Evolutionary conservation across 2,329 filamentous ascomycete genomes (phyloP).

Genomic region (Exophiala viscosa): DNA sequence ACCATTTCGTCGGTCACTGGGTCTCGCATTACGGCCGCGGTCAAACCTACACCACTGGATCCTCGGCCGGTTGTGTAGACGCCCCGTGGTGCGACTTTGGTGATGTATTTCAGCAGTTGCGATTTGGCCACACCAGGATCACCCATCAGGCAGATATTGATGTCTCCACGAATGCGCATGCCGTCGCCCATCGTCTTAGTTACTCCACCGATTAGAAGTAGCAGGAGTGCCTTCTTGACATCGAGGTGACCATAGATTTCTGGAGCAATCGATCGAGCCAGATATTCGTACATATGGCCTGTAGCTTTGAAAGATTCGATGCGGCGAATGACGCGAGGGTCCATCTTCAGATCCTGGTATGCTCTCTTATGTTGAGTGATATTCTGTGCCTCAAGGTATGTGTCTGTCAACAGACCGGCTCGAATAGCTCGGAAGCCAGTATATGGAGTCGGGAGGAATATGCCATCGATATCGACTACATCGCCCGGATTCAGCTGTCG

Average conservation of each 20-base stretch:
- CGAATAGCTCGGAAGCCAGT: constrained; percentile 98
- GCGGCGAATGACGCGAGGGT: constrained; percentile 71
- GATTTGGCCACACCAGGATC: constrained; percentile 99
- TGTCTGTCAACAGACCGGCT: constrained; percentile 93
- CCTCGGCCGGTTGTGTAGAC: constrained; percentile 80
- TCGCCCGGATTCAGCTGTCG: constrained; percentile 89
- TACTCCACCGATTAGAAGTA: constrained; percentile 92
- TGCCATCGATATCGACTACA: constrained; percentile 86
- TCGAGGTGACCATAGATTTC: constrained; percentile 96
- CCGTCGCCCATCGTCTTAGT: constrained; percentile 96
- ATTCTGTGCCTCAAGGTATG: constrained; percentile 91
- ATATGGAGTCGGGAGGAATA: constrained; percentile 95
- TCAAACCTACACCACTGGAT: constrained; percentile 76
- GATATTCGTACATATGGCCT: constrained; percentile 91
- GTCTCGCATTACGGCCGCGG: constrained; percentile 75
- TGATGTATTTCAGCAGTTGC: constrained; percentile 95
- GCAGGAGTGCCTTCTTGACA: constrained; percentile 95
- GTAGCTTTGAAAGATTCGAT: constrained; percentile 82
- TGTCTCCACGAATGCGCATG: constrained; percentile 98
- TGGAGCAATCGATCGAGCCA: constrained; percentile 92
- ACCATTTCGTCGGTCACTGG: constrained; percentile 76
- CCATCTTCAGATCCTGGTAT: constrained; percentile 86
- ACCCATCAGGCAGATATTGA: constrained; percentile 98
- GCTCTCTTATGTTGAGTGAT: constrained; percentile 97
- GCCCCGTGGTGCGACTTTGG: constrained; percentile 91